Evolutionary conservation across 1,139 yeast species (phyloP).

Genomic region (Pichia sp.): DNA sequence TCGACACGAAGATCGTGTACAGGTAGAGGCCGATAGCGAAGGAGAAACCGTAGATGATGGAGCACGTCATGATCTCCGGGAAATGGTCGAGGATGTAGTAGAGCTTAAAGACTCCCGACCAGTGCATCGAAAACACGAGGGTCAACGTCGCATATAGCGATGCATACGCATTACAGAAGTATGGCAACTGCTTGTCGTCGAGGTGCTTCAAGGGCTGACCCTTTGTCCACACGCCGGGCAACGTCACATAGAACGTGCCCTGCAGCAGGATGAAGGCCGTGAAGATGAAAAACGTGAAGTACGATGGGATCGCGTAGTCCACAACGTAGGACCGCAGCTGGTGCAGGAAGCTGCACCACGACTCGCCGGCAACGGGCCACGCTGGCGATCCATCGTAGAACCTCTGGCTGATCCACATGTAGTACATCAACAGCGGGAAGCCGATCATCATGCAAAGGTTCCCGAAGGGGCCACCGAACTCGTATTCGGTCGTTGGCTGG

Average conservation of each 20-base stretch:
- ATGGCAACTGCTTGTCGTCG: constrained; percentile 75
- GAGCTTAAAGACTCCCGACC: constrained; percentile 66
- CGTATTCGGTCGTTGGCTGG: constrained; percentile 49
- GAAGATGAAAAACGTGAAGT: constrained; percentile 64
- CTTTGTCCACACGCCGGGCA: constrained; percentile 93
- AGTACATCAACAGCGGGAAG: constrained; percentile 91
- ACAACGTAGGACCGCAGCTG: constrained; percentile 44
- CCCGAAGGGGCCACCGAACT: constrained; percentile 94
- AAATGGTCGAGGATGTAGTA: constrained; percentile 73
- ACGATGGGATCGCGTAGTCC: constrained; percentile 65
- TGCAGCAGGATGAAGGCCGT: constrained; percentile 68
- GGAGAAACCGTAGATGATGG: constrained; percentile 70
- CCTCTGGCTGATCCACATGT: constrained; percentile 89
- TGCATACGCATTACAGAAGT: constrained; percentile 88
- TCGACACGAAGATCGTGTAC: constrained; percentile 59
- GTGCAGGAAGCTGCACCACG: constrained; percentile 50
- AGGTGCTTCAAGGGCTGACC: constrained; percentile 89
- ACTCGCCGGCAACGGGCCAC: constrained; percentile 57
- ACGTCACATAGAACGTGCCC: constrained; percentile 68
- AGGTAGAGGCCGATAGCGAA: constrained; percentile 61
- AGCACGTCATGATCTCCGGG: constrained; percentile 90
- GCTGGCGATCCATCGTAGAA: constrained; percentile 75
- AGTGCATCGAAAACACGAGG: constrained; percentile 58
- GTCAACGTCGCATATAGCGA: constrained; percentile 68
- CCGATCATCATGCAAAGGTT: constrained; percentile 90